Evolutionary conservation across 208 protist species (phyloP), one percentile per base, ranked within the genome.

Genomic region (Acanthamoeba healyi): DNA sequence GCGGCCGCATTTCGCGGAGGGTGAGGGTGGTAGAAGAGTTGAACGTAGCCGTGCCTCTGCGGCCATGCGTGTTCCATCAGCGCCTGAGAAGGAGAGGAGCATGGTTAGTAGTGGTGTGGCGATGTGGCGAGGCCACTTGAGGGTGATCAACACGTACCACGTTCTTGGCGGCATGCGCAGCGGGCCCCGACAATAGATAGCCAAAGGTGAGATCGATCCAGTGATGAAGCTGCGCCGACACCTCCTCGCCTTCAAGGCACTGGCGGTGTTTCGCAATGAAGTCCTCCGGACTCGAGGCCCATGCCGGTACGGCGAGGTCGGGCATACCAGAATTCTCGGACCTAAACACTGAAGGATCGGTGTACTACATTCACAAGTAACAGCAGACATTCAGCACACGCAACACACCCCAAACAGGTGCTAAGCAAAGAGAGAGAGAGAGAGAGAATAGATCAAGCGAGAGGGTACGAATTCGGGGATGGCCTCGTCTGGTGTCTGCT

Each of bases 201-300:
- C 97, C 97, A 88, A 97, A 98, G 49, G 97, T 97, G 17, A 98
- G 86, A 61, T 98, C 97, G 32, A 98, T 98, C 97, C 97, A 98
- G 24, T 88, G 14, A 54, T 97, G 94, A n/a, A 98, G 58, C 7
- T 97, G 5, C 14, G 29, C 9, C 1, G 70, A 79, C 70, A 58
- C 77, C 54, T 95, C 87, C 40, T 96, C 95, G 44, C 92, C 94
- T 63, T 98, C 97, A 1, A 98, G 86, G 17, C 95, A 96, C 24
- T 92, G 56, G 84, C 96, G 92, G 74, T 97, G 95, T 32, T 95
- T 97, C 2, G 46, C 34, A 3, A 98, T 94, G 72, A 98, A 98
- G 36, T 95, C 90, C 32, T 95, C 89, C 5, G 86, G 38, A 5
- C 77, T 67, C n/a, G 74, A 51, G 10, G 94, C 95, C 96, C 96